These are phyloP conservation scores for Protea cynaroides DNA, from an alignment of 164 flowering plant species.

Conservation along the genomic window DNA sequence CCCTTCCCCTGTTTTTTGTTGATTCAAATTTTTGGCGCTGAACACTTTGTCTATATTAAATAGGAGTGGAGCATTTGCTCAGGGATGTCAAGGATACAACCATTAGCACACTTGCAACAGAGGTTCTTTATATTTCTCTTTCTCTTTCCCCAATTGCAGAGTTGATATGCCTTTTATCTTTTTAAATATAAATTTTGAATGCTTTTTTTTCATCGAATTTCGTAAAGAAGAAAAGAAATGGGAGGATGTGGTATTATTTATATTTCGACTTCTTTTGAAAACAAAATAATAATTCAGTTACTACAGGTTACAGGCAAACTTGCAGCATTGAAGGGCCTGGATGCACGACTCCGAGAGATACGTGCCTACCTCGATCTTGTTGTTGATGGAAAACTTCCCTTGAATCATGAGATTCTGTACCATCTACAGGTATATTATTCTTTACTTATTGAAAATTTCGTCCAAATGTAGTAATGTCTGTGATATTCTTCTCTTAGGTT, in stretches of 20 bases:
- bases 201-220: not conserved
- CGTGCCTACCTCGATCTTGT: slow-evolving; percentile 62
- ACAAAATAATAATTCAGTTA: not conserved
- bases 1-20: no score
- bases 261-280: no score
- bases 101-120: slow-evolving; percentile 72
- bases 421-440: slow-evolving; percentile 51
- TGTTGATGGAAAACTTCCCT: slow-evolving; percentile 56
- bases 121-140: slow-evolving; percentile 25
- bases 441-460: no score
- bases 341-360: slow-evolving; percentile 60
- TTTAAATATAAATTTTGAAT: no score
- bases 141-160: no score
- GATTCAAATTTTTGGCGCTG: not conserved
- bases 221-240: not conserved
- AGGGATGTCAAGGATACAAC: slow-evolving; percentile 85
- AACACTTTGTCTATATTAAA: not conserved
- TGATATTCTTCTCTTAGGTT: no score
- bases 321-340: slow-evolving; percentile 64
- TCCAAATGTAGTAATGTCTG: no score
- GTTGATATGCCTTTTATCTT: no score
- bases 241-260: not conserved
- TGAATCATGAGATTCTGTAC: slow-evolving; percentile 70
- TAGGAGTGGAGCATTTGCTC: slow-evolving; percentile 79
- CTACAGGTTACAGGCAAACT: slow-evolving; percentile 64